Conservation (phyloP, 2,329 filamentous ascomycete species). For the Microascus cirrosus region DNA sequence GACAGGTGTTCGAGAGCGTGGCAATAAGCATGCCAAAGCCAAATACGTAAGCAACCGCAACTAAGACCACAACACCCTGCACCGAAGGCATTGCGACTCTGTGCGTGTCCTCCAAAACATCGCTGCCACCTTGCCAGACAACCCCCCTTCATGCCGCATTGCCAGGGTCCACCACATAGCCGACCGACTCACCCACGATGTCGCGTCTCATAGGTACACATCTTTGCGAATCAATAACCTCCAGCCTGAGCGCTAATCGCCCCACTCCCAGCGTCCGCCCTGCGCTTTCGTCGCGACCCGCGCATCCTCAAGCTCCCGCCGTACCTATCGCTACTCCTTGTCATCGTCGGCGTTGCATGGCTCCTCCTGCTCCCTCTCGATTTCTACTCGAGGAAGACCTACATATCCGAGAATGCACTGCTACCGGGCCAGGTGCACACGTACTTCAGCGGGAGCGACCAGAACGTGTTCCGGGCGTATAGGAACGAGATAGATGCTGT, state of each 20-base stretch:
- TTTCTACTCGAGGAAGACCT: conserved; percentile 82
- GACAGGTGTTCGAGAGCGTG: too few species aligned
- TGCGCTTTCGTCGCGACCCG: conserved; percentile 68
- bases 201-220: conserved; percentile 44
- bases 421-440: conserved; percentile 94
- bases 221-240: conserved; percentile 3
- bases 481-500: conserved; percentile 67
- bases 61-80: background rate
- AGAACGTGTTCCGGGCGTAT: conserved; percentile 87
- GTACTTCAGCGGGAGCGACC: conserved; percentile 93
- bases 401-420: conserved; percentile 95
- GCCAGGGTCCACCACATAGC: background rate
- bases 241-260: background rate
- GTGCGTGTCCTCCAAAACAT: background rate
- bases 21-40: too few species aligned
- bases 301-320: conserved; percentile 74
- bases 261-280: conserved; percentile 38
- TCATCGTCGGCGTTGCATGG: conserved; percentile 79
- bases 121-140: background rate
- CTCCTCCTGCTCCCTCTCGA: conserved; percentile 81
- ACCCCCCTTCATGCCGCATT: background rate
- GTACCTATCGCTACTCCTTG: conserved; percentile 75
- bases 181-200: conserved; percentile 22
- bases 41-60: background rate
- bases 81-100: background rate